Evolutionary conservation across 2,329 filamentous ascomycete species (phyloP).

Genomic region (Cadophora luteo-olivacea): DNA sequence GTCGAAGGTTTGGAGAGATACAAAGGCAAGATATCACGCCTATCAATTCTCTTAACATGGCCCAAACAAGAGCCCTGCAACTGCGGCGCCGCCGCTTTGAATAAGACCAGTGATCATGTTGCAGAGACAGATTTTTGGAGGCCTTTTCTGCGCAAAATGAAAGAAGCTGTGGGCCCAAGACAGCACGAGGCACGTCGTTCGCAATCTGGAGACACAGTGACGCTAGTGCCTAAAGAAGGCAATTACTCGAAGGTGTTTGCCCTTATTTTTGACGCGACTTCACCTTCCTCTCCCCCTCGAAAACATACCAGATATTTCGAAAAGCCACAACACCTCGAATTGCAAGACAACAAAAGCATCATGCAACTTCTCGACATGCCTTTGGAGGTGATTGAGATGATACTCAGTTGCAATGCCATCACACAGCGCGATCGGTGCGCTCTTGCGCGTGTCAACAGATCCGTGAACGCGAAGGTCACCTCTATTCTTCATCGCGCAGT

Average conservation of each 20-base stretch:
- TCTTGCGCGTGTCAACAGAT: background rate
- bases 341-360: background rate
- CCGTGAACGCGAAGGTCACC: background rate
- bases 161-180: no score
- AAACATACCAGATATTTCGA: background rate
- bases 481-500: background rate
- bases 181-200: no score
- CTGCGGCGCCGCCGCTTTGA: no score
- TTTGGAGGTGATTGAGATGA: background rate
- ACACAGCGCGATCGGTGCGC: background rate
- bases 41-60: no score
- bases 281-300: background rate
- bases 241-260: background rate
- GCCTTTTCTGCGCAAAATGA: no score
- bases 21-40: no score
- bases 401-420: background rate
- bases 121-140: no score
- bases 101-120: no score
- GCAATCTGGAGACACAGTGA: background rate
- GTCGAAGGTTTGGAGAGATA: no score
- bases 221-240: background rate
- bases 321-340: background rate
- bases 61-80: no score
- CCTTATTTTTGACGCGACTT: background rate
- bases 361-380: background rate